A percentile compares a stretch with the other conserved stretches of the same genome.
Evolutionary conservation across 352 stramenopile genomes (phyloP).

Genomic region (Phytophthora capsici): DNA sequence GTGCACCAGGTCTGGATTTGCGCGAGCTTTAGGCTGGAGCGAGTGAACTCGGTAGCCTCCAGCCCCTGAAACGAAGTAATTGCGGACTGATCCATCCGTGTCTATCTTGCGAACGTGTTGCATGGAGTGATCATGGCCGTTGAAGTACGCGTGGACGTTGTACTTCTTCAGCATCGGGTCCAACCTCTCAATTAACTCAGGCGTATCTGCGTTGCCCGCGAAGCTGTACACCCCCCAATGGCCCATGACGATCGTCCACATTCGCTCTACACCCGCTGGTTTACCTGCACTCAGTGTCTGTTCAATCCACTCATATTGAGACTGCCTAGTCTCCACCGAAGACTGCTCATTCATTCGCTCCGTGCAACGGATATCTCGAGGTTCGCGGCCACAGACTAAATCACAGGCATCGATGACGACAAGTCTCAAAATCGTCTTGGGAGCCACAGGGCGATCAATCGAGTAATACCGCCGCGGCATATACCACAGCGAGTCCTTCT

Average conservation of each 20-base stretch:
- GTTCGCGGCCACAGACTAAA: conserved; percentile 83
- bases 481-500: conserved; percentile 79
- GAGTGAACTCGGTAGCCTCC: conserved; percentile 77
- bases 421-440: conserved; percentile 82
- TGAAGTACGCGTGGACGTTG: conserved; percentile 89
- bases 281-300: conserved; percentile 61
- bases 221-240: conserved; percentile 90
- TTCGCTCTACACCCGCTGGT: conserved; percentile 67
- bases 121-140: conserved; percentile 86
- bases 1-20: conserved; percentile 75
- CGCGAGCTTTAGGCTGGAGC: conserved; percentile 69
- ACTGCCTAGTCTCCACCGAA: conserved; percentile 54
- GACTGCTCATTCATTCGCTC: conserved; percentile 82
- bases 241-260: conserved; percentile 88
- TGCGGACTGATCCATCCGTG: conserved; percentile 46
- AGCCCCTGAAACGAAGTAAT: conserved; percentile 86
- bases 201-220: conserved; percentile 80
- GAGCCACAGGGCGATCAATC: conserved; percentile 76
- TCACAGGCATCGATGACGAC: conserved; percentile 84
- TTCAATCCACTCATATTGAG: conserved; percentile 86
- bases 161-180: conserved; percentile 83
- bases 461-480: conserved; percentile 84
- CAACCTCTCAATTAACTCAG: conserved; percentile 74
- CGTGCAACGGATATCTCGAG: conserved; percentile 79
- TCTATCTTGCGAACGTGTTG: conserved; percentile 77